Evolutionary conservation across 139 green algal genomes (phyloP).

Genomic region (Zygnema cylindricum): DNA sequence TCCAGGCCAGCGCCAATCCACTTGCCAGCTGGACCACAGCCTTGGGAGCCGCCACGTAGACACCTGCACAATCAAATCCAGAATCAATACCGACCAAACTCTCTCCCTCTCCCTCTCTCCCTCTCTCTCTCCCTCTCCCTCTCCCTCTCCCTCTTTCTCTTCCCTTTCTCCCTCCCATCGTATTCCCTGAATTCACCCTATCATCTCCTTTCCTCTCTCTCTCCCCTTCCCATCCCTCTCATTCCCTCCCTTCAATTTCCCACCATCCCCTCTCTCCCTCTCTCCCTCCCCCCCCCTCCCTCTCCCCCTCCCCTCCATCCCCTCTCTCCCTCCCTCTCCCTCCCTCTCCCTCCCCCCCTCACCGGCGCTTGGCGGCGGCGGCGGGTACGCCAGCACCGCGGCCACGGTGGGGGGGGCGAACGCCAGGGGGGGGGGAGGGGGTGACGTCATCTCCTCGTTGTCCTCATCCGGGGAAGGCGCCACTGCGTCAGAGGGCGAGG

Average conservation of each 20-base stretch:
- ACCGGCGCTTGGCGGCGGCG: neutral
- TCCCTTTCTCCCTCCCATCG: neutral
- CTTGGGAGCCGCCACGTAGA: no score
- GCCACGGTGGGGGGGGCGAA: no score
- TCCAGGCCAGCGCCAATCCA: no score
- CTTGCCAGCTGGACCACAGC: no score
- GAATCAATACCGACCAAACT: neutral
- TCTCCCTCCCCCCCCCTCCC: neutral
- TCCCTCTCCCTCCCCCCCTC: neutral
- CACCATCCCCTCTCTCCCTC: neutral
- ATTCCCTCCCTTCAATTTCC: no score
- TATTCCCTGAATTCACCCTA: neutral
- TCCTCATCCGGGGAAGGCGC: no score
- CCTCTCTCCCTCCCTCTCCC: neutral
- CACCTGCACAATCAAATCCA: no score
- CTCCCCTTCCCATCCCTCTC: neutral
- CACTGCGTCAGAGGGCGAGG: no score
- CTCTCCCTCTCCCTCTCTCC: slow-evolving; percentile 1
- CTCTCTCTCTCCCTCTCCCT: neutral
- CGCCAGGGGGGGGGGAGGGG: no score
- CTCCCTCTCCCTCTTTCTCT: neutral
- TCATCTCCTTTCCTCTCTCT: neutral
- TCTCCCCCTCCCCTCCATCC: neutral
- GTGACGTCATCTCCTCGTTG: no score
- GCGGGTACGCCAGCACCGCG: no score